phyloP scores from a whole-genome alignment of 352 stramenopile species.

The Pythium chondricola region DNA sequence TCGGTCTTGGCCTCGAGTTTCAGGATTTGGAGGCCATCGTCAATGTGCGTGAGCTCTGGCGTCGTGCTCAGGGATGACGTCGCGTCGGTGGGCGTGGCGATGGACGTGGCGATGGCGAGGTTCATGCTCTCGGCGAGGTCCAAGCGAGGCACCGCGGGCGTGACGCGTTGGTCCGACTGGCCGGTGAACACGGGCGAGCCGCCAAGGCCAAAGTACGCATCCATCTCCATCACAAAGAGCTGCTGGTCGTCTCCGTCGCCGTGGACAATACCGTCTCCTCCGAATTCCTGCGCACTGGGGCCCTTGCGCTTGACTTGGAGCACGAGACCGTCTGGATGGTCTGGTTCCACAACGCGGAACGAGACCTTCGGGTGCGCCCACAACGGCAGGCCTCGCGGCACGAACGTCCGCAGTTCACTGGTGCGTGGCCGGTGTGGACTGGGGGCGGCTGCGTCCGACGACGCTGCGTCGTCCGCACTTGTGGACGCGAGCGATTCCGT shows the following conservation, averaged over 20 bases:
- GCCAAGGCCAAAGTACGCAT: slow-evolving; percentile 82
- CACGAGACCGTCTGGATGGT: slow-evolving; percentile 43
- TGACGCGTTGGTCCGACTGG: slow-evolving; percentile 22
- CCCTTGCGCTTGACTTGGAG: slow-evolving; percentile 73
- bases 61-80: slow-evolving; percentile 8
- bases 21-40: neutral
- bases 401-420: slow-evolving; percentile 58
- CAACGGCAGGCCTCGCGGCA: slow-evolving; percentile 50
- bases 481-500: slow-evolving; percentile 13
- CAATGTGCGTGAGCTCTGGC: slow-evolving; percentile 1
- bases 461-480: neutral
- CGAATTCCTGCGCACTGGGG: slow-evolving; percentile 28
- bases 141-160: slow-evolving; percentile 46
- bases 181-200: slow-evolving; percentile 71
- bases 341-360: slow-evolving; percentile 49
- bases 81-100: slow-evolving; percentile 27
- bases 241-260: slow-evolving; percentile 55
- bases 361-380: slow-evolving; percentile 75
- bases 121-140: slow-evolving; percentile 69
- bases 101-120: slow-evolving; percentile 65
- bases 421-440: neutral
- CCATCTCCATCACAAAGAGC: slow-evolving; percentile 83
- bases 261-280: slow-evolving; percentile 32
- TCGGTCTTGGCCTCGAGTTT: slow-evolving; percentile 8
- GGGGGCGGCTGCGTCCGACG: neutral